Base-by-base conservation (phyloP, 1,284 basidiomycete genomes). In the Tremellales sp. region DNA sequence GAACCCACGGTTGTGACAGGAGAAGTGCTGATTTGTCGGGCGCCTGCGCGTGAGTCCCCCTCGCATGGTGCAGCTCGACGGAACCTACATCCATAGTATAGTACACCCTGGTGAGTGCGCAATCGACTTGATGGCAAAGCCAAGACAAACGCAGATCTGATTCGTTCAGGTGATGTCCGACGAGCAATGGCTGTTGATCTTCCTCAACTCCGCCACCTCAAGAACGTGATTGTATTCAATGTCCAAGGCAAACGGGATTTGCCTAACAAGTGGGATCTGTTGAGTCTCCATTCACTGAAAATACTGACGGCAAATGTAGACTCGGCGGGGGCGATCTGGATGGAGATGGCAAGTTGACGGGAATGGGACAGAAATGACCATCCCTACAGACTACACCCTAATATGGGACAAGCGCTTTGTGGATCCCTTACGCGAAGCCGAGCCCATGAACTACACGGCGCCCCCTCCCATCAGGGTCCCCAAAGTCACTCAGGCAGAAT, bases 261-360 rank as follows among this genome's bases (percentile, higher is more conserved):
- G 4, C 70, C 72, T 3, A 67, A 68, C 46, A 71, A 67, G 69
- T 67, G 26, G 47, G 66, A 42, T 10, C 6, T 18, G n/a, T 2
- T 24, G 22, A 25, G 14, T 26, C 32, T 41, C 5, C 10, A 28
- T 27, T n/a, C n/a, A n/a, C n/a, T 28, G 41, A 18, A 14, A 10
- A n/a, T 41, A n/a, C 22, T 18, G 41, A 51, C 56, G 42, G 56
- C 43, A 9, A 9, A 32, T 16, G 10, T 35, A 71, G 68, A 65
- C 57, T 74, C 0, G 67, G 70, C 5, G 72, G 72, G 5, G 72
- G 72, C 3, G 72, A 74, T 53, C 59, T 73, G 4, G 72, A 73
- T 43, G 70, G 72, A 18, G 65, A 66, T 25, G 62, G 63, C 63
- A 12, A 49, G 64, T 14, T 39, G 14, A n/a, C 29, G 28, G 28